Evolutionary conservation across 805 yeast species (phyloP).

Genomic region (Yarrowia alimentaria): DNA sequence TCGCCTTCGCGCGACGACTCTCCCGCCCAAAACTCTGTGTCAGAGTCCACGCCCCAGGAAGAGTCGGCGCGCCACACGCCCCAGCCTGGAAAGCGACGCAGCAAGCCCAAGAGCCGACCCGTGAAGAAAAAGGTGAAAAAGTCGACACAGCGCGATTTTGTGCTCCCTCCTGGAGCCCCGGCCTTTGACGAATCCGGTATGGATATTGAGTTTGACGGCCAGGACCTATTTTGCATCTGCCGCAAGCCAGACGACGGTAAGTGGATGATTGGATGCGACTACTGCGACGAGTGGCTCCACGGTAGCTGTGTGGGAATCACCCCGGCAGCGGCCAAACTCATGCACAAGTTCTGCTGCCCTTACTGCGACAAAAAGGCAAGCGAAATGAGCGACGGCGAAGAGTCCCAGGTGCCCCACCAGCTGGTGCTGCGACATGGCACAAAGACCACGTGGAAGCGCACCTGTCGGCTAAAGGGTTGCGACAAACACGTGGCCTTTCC

Average conservation of each 20-base stretch:
- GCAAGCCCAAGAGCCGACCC: neutral
- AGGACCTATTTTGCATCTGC: conserved; percentile 61
- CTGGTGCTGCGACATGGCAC: conserved; percentile 17
- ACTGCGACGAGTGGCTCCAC: conserved; percentile 95
- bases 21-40: neutral
- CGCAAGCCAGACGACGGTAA: conserved; percentile 74
- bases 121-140: conserved; percentile 2
- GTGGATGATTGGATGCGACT: conserved; percentile 92
- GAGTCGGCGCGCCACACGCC: conserved; percentile 5
- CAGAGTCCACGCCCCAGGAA: neutral
- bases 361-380: conserved; percentile 47
- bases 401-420: conserved; percentile 3
- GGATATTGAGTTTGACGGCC: no score
- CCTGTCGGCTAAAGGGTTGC: conserved; percentile 65
- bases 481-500: conserved; percentile 47
- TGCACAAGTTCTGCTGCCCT: conserved; percentile 68
- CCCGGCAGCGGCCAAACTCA: conserved; percentile 50
- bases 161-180: conserved; percentile 8
- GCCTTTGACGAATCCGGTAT: no score
- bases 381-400: conserved; percentile 12
- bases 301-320: conserved; percentile 70
- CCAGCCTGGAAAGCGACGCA: neutral
- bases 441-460: conserved; percentile 66
- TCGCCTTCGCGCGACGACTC: no score
- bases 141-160: neutral